phyloP scores from a whole-genome alignment of 2,329 filamentous ascomycete genomes.

The Hymenoscyphus repandus region DNA sequence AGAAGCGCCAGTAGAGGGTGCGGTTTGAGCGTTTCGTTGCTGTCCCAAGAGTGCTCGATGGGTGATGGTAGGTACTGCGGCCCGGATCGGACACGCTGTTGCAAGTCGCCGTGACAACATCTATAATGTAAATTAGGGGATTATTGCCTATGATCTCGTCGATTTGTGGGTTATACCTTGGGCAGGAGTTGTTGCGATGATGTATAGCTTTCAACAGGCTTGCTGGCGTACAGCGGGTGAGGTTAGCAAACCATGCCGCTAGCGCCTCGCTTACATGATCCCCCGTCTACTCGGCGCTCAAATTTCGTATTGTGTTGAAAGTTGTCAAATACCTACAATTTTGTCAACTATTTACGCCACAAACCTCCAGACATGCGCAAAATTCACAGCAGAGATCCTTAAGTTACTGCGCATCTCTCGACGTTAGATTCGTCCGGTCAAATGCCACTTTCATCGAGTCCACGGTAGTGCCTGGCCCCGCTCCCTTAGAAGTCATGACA shows the following conservation, averaged over 20 bases:
- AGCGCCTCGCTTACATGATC: conserved; percentile 2
- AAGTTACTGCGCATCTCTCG: conserved; percentile 43
- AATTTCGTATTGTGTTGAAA: conserved; percentile 43
- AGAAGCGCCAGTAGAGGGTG: conserved; percentile 9
- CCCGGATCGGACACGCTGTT: conserved; percentile 44
- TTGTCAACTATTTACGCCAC: conserved; percentile 33
- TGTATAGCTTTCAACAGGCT: neutral
- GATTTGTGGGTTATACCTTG: conserved; percentile 8
- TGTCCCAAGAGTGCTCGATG: conserved; percentile 50
- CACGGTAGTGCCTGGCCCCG: conserved; percentile 37
- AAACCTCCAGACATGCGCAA: conserved; percentile 50
- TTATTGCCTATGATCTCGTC: neutral
- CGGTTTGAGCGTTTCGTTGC: conserved; percentile 38
- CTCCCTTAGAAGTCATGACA: conserved; percentile 31
- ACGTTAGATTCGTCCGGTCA: conserved; percentile 50
- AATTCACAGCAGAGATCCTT: conserved; percentile 43
- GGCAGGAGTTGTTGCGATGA: neutral
- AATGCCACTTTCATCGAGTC: conserved; percentile 54
- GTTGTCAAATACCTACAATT: conserved; percentile 35
- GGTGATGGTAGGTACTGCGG: conserved; percentile 38
- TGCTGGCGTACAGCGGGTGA: neutral
- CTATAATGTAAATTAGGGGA: conserved; percentile 31
- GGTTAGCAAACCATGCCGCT: neutral
- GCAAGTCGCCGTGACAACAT: conserved; percentile 58
- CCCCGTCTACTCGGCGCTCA: conserved; percentile 1